A percentile compares a stretch with the other conserved stretches of the same genome.
phyloP scores from a whole-genome alignment of 2,329 filamentous ascomycete genomes.

The Paraconiothyrium sp. region DNA sequence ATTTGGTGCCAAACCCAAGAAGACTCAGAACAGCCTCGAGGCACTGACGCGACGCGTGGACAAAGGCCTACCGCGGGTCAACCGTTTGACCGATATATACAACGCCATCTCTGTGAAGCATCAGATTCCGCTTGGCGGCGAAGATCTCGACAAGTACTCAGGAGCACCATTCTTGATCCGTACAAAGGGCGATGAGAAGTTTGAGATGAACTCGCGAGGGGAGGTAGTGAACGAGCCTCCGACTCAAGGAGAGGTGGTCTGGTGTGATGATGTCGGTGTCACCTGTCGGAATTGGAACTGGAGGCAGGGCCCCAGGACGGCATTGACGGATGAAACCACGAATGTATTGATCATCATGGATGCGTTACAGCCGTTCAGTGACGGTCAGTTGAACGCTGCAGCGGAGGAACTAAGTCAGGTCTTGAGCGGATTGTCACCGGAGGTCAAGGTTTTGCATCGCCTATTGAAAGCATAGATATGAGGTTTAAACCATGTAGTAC shows the following conservation, averaged over 20 bases:
- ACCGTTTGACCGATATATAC: slow-evolving; percentile 53
- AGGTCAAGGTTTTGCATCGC: slow-evolving; percentile 3
- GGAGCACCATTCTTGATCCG: slow-evolving; percentile 43
- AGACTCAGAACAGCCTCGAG: slow-evolving; percentile 50
- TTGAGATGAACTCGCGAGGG: slow-evolving; percentile 43
- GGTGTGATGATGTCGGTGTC: slow-evolving; percentile 51
- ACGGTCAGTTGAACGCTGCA: slow-evolving; percentile 35
- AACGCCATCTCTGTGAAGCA: slow-evolving; percentile 53
- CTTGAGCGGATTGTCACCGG: slow-evolving; percentile 1
- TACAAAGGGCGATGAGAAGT: slow-evolving; percentile 47
- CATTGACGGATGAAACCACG: slow-evolving; percentile 45
- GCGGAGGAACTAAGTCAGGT: slow-evolving; percentile 35
- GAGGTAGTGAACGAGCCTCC: slow-evolving; percentile 34
- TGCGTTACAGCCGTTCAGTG: slow-evolving; percentile 35
- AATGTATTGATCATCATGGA: slow-evolving; percentile 50
- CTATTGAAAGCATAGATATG: not conserved
- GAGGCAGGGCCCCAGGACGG: slow-evolving; percentile 51
- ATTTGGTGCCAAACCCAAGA: slow-evolving; percentile 53
- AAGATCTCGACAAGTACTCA: slow-evolving; percentile 51
- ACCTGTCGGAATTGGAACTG: slow-evolving; percentile 55
- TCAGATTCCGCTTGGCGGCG: slow-evolving; percentile 51
- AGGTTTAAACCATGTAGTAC: not conserved
- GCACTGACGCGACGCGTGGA: slow-evolving; percentile 47
- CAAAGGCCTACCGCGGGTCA: slow-evolving; percentile 48
- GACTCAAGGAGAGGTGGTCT: slow-evolving; percentile 49